Percentiles rank a stretch among this genome's conserved stretches.
phyloP scores from a whole-genome alignment of 768 basidiomycete species.

The Termitomyces titanicus region DNA sequence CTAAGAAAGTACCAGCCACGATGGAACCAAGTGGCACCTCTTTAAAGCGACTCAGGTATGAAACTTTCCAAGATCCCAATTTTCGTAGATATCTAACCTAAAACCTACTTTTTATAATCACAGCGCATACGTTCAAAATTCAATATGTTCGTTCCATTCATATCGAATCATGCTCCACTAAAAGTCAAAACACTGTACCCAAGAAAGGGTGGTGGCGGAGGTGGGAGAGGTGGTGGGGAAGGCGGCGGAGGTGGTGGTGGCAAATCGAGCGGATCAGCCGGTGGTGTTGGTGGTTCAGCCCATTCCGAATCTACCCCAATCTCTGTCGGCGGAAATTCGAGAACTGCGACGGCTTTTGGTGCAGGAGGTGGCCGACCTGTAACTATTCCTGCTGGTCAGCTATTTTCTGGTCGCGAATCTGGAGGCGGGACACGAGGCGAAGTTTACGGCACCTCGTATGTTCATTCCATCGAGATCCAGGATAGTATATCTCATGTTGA shows the following conservation, averaged over 20 bases:
- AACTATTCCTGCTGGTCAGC: conserved; percentile 33
- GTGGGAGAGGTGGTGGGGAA: not conserved
- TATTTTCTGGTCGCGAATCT: conserved; percentile 34
- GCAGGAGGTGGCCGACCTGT: conserved; percentile 20
- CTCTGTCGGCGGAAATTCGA: conserved; percentile 7
- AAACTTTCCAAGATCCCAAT: no score
- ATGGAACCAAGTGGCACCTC: no score
- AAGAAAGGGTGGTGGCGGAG: conserved; percentile 28
- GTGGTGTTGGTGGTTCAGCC: not conserved
- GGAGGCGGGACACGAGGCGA: conserved; percentile 44
- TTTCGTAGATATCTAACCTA: no score
- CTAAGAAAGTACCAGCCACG: no score
- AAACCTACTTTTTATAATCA: no score
- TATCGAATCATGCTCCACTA: conserved; percentile 9
- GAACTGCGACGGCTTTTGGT: conserved; percentile 14
- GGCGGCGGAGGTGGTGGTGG: conserved; percentile 3
- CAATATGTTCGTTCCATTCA: conserved; percentile 29
- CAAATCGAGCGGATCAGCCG: not conserved
- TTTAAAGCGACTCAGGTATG: no score
- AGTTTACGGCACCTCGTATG: conserved; percentile 37
- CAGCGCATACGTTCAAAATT: no score
- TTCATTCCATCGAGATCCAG: not conserved
- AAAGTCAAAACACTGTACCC: conserved; percentile 10
- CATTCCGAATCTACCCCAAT: conserved; percentile 11
- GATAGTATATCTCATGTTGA: not conserved